phyloP scores from a whole-genome alignment of 164 flowering plant genomes.

The Litsea cubeba region DNA sequence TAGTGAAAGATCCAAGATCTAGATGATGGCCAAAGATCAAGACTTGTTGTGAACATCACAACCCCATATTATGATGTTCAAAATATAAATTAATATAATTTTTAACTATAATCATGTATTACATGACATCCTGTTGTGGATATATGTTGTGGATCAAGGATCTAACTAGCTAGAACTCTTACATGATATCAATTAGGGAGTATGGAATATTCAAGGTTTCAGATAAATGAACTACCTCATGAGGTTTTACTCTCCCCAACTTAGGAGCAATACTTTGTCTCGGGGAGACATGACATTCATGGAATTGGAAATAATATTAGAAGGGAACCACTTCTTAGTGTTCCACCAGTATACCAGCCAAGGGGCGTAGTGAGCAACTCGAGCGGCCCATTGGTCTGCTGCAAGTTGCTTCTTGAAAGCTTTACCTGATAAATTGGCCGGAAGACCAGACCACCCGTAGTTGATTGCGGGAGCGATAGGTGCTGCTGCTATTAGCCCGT shows the following conservation, averaged over 20 bases:
- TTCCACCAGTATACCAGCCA: constrained; percentile 89
- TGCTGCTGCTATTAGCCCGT: constrained; percentile 73
- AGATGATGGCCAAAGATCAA: too few species aligned
- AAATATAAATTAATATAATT: too few species aligned
- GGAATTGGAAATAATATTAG: constrained; percentile 26
- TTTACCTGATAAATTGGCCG: constrained; percentile 55
- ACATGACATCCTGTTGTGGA: too few species aligned
- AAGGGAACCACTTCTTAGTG: constrained; percentile 68
- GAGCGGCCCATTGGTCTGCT: constrained; percentile 60
- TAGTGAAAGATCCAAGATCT: too few species aligned
- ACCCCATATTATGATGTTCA: too few species aligned
- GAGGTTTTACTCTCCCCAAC: neutral
- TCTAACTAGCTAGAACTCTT: too few species aligned
- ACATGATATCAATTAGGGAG: neutral
- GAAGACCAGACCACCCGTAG: constrained; percentile 85
- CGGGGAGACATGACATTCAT: constrained; percentile 28
- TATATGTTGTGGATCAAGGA: too few species aligned
- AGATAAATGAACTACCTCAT: constrained; percentile 21
- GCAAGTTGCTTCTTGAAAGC: constrained; percentile 36
- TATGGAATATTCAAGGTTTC: too few species aligned
- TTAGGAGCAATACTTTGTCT: constrained; percentile 31
- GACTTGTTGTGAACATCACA: too few species aligned
- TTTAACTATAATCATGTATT: too few species aligned
- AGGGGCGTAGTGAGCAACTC: constrained; percentile 65
- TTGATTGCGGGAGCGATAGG: constrained; percentile 71